A percentile compares a stretch with the other conserved stretches of the same genome.
phyloP scores from a whole-genome alignment of 208 protist genomes.

The Naegleria fowleri region DNA sequence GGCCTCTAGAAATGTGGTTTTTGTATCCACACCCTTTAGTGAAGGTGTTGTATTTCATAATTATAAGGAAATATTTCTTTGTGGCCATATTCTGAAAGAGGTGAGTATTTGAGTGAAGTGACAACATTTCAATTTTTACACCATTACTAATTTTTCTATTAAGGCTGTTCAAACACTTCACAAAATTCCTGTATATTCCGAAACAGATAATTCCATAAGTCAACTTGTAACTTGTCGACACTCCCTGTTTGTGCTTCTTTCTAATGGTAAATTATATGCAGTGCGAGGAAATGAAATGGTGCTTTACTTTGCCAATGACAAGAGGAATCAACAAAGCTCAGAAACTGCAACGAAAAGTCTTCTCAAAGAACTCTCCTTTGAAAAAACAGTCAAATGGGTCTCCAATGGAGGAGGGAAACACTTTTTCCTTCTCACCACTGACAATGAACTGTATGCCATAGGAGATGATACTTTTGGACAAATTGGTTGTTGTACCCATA shows the following conservation, averaged over 20 bases:
- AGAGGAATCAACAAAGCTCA: not conserved
- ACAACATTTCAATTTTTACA: too few relatives aligned
- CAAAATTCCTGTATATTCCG: not conserved
- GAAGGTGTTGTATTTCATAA: constrained; percentile 12
- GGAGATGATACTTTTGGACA: not conserved
- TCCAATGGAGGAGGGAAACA: not conserved
- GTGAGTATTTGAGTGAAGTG: too few relatives aligned
- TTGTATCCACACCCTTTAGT: not conserved
- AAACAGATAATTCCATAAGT: not conserved
- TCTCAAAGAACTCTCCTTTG: not conserved
- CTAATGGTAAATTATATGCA: not conserved
- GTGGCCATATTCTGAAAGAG: not conserved
- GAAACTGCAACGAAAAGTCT: not conserved
- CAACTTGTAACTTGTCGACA: not conserved
- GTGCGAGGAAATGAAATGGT: not conserved
- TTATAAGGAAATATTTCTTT: not conserved
- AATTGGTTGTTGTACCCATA: not conserved
- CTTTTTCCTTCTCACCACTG: not conserved
- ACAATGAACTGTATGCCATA: not conserved
- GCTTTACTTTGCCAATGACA: not conserved
- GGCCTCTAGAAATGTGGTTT: not conserved
- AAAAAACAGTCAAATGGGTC: not conserved
- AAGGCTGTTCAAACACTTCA: not conserved
- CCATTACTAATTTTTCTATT: too few relatives aligned
- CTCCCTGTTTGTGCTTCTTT: not conserved